phyloP scores from a whole-genome alignment of 768 basidiomycete species.

The Mycena latifolia region DNA sequence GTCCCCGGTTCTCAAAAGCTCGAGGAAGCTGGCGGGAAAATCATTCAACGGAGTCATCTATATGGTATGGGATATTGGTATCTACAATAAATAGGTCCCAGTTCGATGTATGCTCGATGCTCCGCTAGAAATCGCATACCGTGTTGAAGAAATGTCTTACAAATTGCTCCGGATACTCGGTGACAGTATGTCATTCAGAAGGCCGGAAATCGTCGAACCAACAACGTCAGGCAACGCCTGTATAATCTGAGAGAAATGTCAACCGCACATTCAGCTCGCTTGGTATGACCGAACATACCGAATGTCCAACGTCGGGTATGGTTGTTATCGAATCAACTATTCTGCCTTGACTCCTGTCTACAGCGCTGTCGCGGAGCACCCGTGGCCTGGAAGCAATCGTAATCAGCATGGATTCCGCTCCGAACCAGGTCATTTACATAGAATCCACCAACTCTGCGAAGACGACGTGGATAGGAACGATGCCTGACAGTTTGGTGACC shows the following conservation, averaged over 20 bases:
- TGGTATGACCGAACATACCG: background rate
- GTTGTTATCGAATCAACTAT: conserved; percentile 12
- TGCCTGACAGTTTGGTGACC: background rate
- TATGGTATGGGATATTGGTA: no score
- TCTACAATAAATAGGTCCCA: no score
- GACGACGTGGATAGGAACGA: conserved; percentile 15
- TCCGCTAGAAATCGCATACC: no score
- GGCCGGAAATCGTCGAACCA: background rate
- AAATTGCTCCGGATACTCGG: no score
- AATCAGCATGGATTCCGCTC: background rate
- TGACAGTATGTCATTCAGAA: background rate
- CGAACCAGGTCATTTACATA: background rate
- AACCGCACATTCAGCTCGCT: background rate
- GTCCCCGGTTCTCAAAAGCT: no score
- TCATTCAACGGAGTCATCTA: no score
- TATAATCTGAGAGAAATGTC: background rate
- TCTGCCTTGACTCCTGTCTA: background rate
- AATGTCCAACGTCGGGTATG: conserved; percentile 15
- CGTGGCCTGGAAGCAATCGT: background rate
- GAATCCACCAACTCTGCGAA: conserved; percentile 13
- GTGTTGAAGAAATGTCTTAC: no score
- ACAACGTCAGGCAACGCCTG: conserved; percentile 14
- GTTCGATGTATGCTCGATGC: no score
- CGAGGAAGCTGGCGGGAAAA: no score
- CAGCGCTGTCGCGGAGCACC: conserved; percentile 7